Base-by-base conservation (phyloP, 352 stramenopile genomes). In the Globisporangium orthogonon region DNA sequence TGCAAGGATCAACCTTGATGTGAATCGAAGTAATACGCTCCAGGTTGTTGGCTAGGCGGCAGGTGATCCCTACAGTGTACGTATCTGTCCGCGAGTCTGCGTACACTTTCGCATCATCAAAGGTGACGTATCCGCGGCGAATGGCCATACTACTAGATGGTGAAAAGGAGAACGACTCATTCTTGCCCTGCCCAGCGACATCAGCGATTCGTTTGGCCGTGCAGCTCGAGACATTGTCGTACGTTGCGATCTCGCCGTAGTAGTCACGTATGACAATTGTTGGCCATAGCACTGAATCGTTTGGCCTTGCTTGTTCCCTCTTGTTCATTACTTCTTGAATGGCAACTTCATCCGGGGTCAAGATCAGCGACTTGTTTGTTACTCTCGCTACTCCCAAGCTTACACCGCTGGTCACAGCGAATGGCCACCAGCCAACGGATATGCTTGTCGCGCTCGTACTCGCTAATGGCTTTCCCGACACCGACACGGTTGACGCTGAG, bases 231-330 rank as follows among this genome's bases (percentile, higher is more conserved):
- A 23, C 52, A 37, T 79, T 83, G 55, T 88, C 78, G 13, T 85
- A 60, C 4, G 28, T 67, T 18, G 78, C 71, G n/a, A 85, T 76
- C 3, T 52, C 59, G 28, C 66, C 70, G 30, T 91, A 91, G 44
- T 70, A 89, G 31, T 91, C 78, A 18, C 65, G 67, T 17, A 85
- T 60, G 11, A 89, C 62, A 18, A 89, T 50, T 0, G 81, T 91
- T 2, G 81, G 81, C 81, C 78, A 89, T 17, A 84, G 58, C 4
- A 56, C 57, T 14, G 43, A 17, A 11, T 63, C 55, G 9, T 17
- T 37, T 15, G 23, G 50, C 29, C 51, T 29, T 6, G 58, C 45
- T 31, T 50, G 50, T 0, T 58, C 51, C 1, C 5, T 31, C 17
- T 55, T 46, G 2, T 43, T 18, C 33, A 31, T 47, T 1, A 59